Evolutionary conservation across 2,329 filamentous ascomycete species (phyloP).

Genomic region (Pleurostoma richardsiae): DNA sequence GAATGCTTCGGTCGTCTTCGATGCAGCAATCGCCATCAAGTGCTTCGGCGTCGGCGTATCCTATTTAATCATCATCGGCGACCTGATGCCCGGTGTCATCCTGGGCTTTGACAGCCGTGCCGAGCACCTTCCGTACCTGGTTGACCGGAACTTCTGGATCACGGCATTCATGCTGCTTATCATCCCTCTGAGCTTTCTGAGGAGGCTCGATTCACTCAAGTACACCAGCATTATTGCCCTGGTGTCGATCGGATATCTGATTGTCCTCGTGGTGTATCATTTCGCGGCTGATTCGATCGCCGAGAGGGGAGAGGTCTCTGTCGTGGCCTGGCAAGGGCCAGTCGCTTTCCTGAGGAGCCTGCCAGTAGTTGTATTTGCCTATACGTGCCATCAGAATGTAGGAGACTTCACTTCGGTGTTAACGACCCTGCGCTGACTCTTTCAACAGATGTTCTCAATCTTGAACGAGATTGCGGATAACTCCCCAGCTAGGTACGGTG

Average conservation of each 20-base stretch:
- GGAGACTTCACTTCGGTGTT: slow-evolving; percentile 16
- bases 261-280: slow-evolving; percentile 89
- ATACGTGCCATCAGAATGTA: slow-evolving; percentile 97
- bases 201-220: slow-evolving; percentile 89
- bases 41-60: slow-evolving; percentile 97
- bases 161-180: slow-evolving; percentile 96
- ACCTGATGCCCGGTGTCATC: slow-evolving; percentile 94
- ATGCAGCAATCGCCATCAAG: slow-evolving; percentile 93
- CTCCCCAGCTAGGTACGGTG: slow-evolving; percentile 45
- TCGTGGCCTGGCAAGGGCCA: slow-evolving; percentile 74
- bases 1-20: slow-evolving; percentile 91
- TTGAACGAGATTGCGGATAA: slow-evolving; percentile 90
- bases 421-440: slow-evolving; percentile 17
- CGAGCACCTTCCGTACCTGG: slow-evolving; percentile 64
- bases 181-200: slow-evolving; percentile 89
- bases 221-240: slow-evolving; percentile 93
- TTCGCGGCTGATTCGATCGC: slow-evolving; percentile 75
- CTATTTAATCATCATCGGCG: slow-evolving; percentile 97
- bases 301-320: slow-evolving; percentile 66
- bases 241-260: slow-evolving; percentile 89
- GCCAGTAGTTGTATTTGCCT: slow-evolving; percentile 97
- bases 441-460: slow-evolving; percentile 87
- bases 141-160: slow-evolving; percentile 95
- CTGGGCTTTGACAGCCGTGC: slow-evolving; percentile 67
- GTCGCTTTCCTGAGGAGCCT: slow-evolving; percentile 78